These are phyloP conservation scores for Bacidia gigantensis DNA, from an alignment of 495 filamentous ascomycete genomes.

Conservation along the genomic window DNA sequence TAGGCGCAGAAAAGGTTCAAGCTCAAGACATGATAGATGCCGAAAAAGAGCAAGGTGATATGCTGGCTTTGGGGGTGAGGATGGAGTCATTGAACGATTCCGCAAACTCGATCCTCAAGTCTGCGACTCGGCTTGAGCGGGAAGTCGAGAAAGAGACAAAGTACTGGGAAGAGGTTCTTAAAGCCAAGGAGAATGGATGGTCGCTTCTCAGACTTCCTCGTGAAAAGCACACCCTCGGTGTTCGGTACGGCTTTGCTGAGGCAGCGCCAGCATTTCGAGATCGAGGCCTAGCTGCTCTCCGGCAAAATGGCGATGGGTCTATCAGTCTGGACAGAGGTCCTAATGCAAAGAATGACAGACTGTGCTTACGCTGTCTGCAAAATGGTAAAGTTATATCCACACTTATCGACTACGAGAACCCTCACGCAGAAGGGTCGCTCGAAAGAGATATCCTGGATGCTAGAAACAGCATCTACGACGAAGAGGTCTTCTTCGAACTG, in stretches of 20 bases:
- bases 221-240: constrained; percentile 60
- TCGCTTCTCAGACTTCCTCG: constrained; percentile 58
- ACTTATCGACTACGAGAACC: constrained; percentile 25
- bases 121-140: constrained; percentile 55
- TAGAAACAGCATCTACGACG: constrained; percentile 75
- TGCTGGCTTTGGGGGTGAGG: constrained; percentile 63
- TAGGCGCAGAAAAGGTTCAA: constrained; percentile 61
- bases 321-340: constrained; percentile 61
- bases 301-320: constrained; percentile 57
- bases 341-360: constrained; percentile 38
- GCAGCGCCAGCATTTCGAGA: constrained; percentile 57
- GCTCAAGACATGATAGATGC: constrained; percentile 39
- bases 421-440: constrained; percentile 23
- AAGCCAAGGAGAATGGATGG: constrained; percentile 74
- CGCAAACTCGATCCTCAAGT: constrained; percentile 60
- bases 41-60: constrained; percentile 37
- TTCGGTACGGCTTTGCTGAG: constrained; percentile 81
- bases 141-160: constrained; percentile 66
- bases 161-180: constrained; percentile 80
- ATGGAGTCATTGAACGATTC: constrained; percentile 58
- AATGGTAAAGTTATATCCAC: constrained; percentile 31
- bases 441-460: constrained; percentile 46
- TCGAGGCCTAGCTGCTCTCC: constrained; percentile 63
- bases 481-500: constrained; percentile 90
- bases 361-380: constrained; percentile 47